Percentiles rank a stretch among this genome's conserved stretches.
Conservation (phyloP, 345 rosid species). For the Arabis hirsuta region DNA sequence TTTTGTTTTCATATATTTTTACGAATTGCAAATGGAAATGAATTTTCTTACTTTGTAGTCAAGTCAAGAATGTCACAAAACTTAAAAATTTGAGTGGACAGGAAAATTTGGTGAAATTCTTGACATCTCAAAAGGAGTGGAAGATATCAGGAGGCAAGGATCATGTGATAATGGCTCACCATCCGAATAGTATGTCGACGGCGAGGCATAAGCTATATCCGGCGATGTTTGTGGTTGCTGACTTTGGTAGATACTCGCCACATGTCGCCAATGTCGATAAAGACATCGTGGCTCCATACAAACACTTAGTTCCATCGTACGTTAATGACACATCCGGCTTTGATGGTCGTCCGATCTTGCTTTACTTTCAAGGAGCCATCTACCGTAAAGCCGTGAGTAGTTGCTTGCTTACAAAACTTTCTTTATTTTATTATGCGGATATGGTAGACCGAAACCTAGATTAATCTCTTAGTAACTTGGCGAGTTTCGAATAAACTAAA, state of each 20-base stretch:
- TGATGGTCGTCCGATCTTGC: slow-evolving; percentile 71
- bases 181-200: slow-evolving; percentile 86
- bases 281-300: slow-evolving; percentile 94
- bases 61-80: too few relatives aligned
- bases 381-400: slow-evolving; percentile 85
- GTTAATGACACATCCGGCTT: slow-evolving; percentile 67
- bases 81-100: slow-evolving; percentile 32
- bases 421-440: background rate
- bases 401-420: background rate
- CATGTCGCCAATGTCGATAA: slow-evolving; percentile 78
- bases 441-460: background rate
- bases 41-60: too few relatives aligned
- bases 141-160: slow-evolving; percentile 74
- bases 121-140: slow-evolving; percentile 77
- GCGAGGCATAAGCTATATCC: slow-evolving; percentile 83
- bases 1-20: too few relatives aligned
- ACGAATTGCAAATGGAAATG: too few relatives aligned
- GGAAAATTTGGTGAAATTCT: slow-evolving; percentile 63
- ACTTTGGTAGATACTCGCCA: slow-evolving; percentile 93
- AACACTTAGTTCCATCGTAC: slow-evolving; percentile 68
- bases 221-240: slow-evolving; percentile 80
- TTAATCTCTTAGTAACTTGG: background rate
- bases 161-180: slow-evolving; percentile 88
- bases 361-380: slow-evolving; percentile 97
- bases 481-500: too few relatives aligned